Evolutionary conservation across 2,329 filamentous ascomycete genomes (phyloP).

Genomic region (Paraphoma chrysanthemicola): DNA sequence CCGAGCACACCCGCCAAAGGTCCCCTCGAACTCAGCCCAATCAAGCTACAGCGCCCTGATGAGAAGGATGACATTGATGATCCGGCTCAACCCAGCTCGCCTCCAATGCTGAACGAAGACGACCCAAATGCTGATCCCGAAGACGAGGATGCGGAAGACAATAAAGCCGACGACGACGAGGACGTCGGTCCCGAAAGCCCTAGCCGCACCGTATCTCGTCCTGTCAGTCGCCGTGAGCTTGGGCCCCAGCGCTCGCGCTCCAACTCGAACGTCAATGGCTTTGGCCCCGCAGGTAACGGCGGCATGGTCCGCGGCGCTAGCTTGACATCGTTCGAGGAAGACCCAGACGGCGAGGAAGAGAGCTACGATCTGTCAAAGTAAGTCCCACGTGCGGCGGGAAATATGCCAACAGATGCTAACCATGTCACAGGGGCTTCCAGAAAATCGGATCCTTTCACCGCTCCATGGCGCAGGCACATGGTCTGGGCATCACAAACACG

Average conservation of each 20-base stretch:
- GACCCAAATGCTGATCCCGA: constrained; percentile 32
- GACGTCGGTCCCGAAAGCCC: constrained; percentile 43
- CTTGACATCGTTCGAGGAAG: constrained; percentile 45
- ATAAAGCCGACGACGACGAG: constrained; percentile 42
- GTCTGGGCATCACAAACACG: constrained; percentile 23
- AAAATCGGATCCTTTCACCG: constrained; percentile 57
- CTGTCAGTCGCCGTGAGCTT: constrained; percentile 41
- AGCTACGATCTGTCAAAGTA: constrained; percentile 59
- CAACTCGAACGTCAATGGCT: constrained; percentile 39
- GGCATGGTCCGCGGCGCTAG: constrained; percentile 47
- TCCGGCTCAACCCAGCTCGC: constrained; percentile 41
- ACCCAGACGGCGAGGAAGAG: constrained; percentile 53
- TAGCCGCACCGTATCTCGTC: constrained; percentile 43
- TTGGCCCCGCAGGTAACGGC: constrained; percentile 29
- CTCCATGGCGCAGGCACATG: constrained; percentile 41
- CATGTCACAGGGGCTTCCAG: constrained; percentile 53
- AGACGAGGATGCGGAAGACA: constrained; percentile 36
- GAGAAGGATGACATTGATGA: constrained; percentile 43
- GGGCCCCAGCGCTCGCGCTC: constrained; percentile 35
- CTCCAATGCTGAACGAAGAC: constrained; percentile 37
- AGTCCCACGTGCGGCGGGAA: constrained; percentile 21
- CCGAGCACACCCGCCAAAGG: constrained; percentile 71
- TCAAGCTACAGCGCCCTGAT: constrained; percentile 41
- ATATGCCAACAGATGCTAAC: constrained; percentile 17
- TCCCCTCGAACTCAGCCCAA: constrained; percentile 43